These are phyloP conservation scores for Gautieria morchelliformis DNA, from an alignment of 768 basidiomycete species.

Conservation along the genomic window DNA sequence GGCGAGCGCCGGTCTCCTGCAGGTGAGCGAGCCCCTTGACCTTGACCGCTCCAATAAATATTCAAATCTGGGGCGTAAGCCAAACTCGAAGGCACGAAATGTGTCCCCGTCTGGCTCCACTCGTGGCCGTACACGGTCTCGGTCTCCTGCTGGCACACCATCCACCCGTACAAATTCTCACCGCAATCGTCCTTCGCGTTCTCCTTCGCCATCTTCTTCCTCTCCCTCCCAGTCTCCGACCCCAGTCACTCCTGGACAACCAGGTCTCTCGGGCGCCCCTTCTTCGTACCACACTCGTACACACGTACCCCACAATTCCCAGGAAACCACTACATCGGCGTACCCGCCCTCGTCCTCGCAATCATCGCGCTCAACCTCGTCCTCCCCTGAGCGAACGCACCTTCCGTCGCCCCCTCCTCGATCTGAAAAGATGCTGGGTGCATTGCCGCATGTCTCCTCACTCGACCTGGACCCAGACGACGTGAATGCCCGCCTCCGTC, in stretches of 20 bases:
- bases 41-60: background rate
- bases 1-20: background rate
- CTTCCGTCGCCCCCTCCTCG: background rate
- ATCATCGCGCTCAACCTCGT: conserved; percentile 26
- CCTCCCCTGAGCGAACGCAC: background rate
- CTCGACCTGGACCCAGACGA: conserved; percentile 50
- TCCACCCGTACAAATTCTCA: background rate
- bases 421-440: background rate
- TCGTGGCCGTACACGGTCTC: background rate
- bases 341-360: conserved; percentile 44
- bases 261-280: background rate
- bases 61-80: background rate
- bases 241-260: conserved; percentile 1
- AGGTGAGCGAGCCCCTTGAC: background rate
- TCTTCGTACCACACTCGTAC: conserved; percentile 3
- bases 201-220: conserved; percentile 2
- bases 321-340: conserved; percentile 25
- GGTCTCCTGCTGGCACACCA: background rate
- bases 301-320: conserved; percentile 8
- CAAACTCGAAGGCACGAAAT: background rate
- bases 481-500: conserved; percentile 73
- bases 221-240: conserved; percentile 5
- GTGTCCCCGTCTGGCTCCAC: background rate
- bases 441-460: background rate
- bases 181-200: background rate